A percentile compares a stretch with the other conserved stretches of the same genome.
Evolutionary conservation across 805 yeast species (phyloP).

Genomic region (Ogataea dorogensis): DNA sequence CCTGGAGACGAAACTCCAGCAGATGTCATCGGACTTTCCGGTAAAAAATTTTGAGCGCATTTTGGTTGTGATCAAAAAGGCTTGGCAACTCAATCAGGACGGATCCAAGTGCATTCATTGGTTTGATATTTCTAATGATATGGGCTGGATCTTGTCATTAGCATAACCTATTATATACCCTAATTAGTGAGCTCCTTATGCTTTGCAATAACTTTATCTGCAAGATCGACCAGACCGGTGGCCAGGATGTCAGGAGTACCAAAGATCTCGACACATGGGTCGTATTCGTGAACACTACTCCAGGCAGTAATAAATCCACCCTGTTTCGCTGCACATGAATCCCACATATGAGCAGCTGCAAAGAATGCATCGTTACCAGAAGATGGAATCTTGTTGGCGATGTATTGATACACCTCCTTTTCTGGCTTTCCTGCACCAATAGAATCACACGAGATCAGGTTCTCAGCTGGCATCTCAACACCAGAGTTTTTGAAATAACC

Average conservation of each 20-base stretch:
- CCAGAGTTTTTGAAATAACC: slow-evolving; percentile 23
- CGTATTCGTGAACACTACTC: slow-evolving; percentile 25
- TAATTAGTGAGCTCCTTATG: slow-evolving; percentile 7
- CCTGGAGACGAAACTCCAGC: slow-evolving; percentile 24
- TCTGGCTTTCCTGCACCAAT: slow-evolving; percentile 29
- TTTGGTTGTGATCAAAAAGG: slow-evolving; percentile 31
- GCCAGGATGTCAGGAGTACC: slow-evolving; percentile 27
- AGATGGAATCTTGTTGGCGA: slow-evolving; percentile 20
- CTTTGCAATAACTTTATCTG: slow-evolving; percentile 22
- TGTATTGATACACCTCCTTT: slow-evolving; percentile 23
- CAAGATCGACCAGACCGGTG: slow-evolving; percentile 23
- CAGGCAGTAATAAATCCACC: slow-evolving; percentile 29
- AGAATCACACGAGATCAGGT: slow-evolving; percentile 26
- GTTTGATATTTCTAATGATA: slow-evolving; percentile 33
- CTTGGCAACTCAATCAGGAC: slow-evolving; percentile 35
- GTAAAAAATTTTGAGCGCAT: slow-evolving; percentile 34
- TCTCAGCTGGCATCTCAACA: slow-evolving; percentile 23
- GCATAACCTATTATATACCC: slow-evolving; percentile 11
- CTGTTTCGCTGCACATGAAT: slow-evolving; percentile 26
- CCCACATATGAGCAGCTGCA: slow-evolving; percentile 32
- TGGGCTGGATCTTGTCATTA: slow-evolving; percentile 35
- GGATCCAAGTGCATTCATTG: slow-evolving; percentile 37
- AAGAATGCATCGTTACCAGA: slow-evolving; percentile 24
- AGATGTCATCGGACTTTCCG: slow-evolving; percentile 30
- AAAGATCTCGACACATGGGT: slow-evolving; percentile 26